Evolutionary conservation across 495 filamentous ascomycete genomes (phyloP), one percentile per base, ranked within the genome.

Genomic region (Xylaria acuta): DNA sequence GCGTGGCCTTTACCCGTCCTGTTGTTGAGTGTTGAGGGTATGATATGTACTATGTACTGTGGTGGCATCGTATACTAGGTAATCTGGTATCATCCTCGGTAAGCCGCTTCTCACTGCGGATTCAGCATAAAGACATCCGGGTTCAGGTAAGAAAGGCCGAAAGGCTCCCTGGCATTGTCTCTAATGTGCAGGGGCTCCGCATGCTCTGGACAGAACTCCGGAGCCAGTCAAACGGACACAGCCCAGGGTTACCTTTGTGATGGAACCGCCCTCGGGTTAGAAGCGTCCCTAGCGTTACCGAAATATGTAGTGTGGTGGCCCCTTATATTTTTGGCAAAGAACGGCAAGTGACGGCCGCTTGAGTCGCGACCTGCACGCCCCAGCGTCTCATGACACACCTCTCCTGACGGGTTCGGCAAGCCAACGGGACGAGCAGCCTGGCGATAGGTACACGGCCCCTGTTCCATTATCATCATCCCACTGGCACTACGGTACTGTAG

Each of bases 231-330:
- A 53, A 62, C 53, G 68, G 68, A 53, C 32, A 27, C 25, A n/a
- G 53, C 40, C 68, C 64, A 76, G 74, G 76, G 76, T 75, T 79
- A 78, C 77, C 77, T 76, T 75, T 75, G 73, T 71, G 73, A 79
- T 78, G 77, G 77, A 78, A 78, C 77, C 74, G 77, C 72, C 62
- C 63, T 76, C 69, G 76, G 76, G 77, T 79, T 76, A 72, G 74
- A 78, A 75, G 74, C 77, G 73, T 73, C 74, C 27, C 27, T 72
- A 72, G 70, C 63, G 70, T 67, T 76, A 75, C 77, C 77, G 74
- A 76, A 75, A 75, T 59, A 72, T 72, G 70, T 65, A 72, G 70
- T 38, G 27, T 49, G 27, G 70, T 72, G 70, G 70, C 60, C 36
- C 70, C 47, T 43, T 38, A 51, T 73, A 64, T 73, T 73, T 69